These are phyloP conservation scores for Globisporangium viniferum DNA, from an alignment of 352 stramenopile genomes.

Conservation along the genomic window DNA sequence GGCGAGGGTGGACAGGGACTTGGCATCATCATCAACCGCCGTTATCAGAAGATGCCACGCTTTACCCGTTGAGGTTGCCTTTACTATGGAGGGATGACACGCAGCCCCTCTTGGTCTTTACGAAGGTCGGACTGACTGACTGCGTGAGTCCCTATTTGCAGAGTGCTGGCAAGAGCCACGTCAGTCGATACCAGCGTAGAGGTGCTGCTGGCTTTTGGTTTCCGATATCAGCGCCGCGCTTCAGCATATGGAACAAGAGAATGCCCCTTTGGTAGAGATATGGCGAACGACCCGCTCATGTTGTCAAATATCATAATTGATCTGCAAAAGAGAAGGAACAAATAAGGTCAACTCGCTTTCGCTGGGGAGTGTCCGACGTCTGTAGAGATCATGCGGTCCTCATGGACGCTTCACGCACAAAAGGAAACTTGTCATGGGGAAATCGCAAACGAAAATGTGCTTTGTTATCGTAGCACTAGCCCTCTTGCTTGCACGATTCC, in stretches of 20 bases:
- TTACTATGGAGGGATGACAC: neutral
- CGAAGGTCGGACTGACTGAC: neutral
- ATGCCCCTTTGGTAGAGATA: neutral
- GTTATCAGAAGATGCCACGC: too few relatives aligned
- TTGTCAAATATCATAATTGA: neutral
- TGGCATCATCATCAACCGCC: neutral
- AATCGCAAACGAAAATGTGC: too few relatives aligned
- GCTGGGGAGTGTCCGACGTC: neutral
- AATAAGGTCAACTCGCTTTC: neutral
- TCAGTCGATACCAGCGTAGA: neutral
- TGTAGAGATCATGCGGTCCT: neutral
- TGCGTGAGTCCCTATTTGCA: neutral
- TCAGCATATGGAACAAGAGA: neutral
- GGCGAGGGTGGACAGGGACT: neutral
- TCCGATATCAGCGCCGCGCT: neutral
- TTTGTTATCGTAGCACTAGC: too few relatives aligned
- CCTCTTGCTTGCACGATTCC: too few relatives aligned
- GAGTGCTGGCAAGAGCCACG: neutral
- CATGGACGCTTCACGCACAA: neutral
- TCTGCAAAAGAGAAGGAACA: neutral
- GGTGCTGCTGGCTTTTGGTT: neutral
- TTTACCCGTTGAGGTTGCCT: neutral
- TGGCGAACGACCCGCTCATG: neutral
- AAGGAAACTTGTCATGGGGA: neutral
- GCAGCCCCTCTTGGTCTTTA: neutral